These are phyloP conservation scores for Clarireedia hainanense DNA, from an alignment of 2,329 filamentous ascomycete genomes.

Conservation along the genomic window DNA sequence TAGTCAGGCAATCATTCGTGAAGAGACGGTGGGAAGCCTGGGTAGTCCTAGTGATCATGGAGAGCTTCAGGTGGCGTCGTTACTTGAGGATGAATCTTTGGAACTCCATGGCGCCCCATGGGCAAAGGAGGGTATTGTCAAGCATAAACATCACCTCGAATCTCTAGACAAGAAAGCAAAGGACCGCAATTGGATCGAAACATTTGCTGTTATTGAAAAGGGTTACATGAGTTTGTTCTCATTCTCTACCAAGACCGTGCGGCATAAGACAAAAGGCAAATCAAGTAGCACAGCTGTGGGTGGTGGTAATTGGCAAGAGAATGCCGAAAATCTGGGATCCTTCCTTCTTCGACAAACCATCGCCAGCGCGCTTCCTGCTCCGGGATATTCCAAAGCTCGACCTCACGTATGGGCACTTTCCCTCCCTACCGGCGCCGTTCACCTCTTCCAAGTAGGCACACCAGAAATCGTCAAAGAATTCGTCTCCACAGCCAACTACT, in stretches of 20 bases:
- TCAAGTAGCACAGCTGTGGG: slow-evolving; percentile 63
- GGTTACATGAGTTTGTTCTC: slow-evolving; percentile 92
- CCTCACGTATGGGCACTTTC: slow-evolving; percentile 93
- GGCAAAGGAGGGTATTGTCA: slow-evolving; percentile 94
- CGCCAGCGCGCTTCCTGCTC: slow-evolving; percentile 79
- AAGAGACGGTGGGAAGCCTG: slow-evolving; percentile 57
- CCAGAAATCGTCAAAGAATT: slow-evolving; percentile 93
- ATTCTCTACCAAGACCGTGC: slow-evolving; percentile 72
- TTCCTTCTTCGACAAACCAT: slow-evolving; percentile 88
- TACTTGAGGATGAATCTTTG: slow-evolving; percentile 87
- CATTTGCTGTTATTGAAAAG: slow-evolving; percentile 93
- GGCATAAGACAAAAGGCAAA: slow-evolving; percentile 54
- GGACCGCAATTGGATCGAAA: slow-evolving; percentile 89
- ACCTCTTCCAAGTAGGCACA: slow-evolving; percentile 97
- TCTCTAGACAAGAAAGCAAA: slow-evolving; percentile 85
- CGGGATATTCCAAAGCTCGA: slow-evolving; percentile 83
- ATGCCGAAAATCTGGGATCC: slow-evolving; percentile 79
- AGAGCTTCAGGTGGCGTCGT: slow-evolving; percentile 42
- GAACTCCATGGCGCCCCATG: slow-evolving; percentile 92
- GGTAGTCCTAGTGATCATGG: slow-evolving; percentile 27
- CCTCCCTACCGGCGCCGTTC: slow-evolving; percentile 84
- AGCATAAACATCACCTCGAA: slow-evolving; percentile 94
- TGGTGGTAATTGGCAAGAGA: slow-evolving; percentile 97
- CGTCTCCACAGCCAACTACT: slow-evolving; percentile 91
- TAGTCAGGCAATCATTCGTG: slow-evolving; percentile 92